Conservation (phyloP, 1,284 basidiomycete genomes). For the Cutaneotrichosporon curvatum region DNA sequence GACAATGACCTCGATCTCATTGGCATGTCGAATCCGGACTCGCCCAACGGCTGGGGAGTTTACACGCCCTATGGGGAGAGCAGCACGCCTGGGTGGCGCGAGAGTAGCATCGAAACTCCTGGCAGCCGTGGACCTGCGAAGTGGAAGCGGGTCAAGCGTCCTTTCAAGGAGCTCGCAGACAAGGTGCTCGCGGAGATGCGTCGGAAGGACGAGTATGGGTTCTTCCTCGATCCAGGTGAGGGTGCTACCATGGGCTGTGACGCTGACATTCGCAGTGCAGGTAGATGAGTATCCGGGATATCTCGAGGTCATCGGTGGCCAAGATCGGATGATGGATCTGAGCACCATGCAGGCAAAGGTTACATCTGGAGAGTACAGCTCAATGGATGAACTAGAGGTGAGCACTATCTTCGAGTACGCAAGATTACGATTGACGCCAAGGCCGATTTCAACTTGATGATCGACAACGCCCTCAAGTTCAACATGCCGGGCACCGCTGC, state of each 20-base stretch:
- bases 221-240: not conserved
- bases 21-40: slow-evolving; percentile 10
- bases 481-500: slow-evolving; percentile 39
- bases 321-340: slow-evolving; percentile 46
- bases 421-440: slow-evolving; percentile 7
- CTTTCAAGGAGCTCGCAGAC: slow-evolving; percentile 34
- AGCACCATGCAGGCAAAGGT: slow-evolving; percentile 45
- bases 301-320: slow-evolving; percentile 39
- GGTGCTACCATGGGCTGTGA: slow-evolving; percentile 25
- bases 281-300: slow-evolving; percentile 41
- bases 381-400: slow-evolving; percentile 40
- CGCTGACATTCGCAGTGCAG: slow-evolving; percentile 33
- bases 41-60: slow-evolving; percentile 3
- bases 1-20: slow-evolving; percentile 11
- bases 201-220: slow-evolving; percentile 35
- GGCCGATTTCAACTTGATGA: slow-evolving; percentile 36
- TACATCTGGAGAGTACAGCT: slow-evolving; percentile 34
- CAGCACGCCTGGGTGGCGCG: slow-evolving; percentile 2
- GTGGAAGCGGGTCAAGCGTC: slow-evolving; percentile 37
- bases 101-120: slow-evolving; percentile 8
- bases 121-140: slow-evolving; percentile 16
- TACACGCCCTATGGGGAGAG: not conserved
- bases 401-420: not conserved
- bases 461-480: slow-evolving; percentile 37
- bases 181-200: slow-evolving; percentile 37